Evolutionary conservation across 2,329 filamentous ascomycete species (phyloP).

Genomic region (Arthrinium phaeospermum): DNA sequence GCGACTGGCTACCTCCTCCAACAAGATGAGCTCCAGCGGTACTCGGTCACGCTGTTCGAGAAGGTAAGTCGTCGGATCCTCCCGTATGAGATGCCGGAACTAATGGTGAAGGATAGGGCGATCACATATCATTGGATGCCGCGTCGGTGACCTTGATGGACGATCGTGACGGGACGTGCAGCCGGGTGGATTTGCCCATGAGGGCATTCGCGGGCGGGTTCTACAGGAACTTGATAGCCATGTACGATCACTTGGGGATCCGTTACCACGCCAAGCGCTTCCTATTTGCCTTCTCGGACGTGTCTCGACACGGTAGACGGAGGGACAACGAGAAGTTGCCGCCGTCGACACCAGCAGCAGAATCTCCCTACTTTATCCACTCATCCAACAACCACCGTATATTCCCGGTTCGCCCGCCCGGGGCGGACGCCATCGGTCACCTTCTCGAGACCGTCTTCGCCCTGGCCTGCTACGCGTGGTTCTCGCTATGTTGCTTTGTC

Average conservation of each 20-base stretch:
- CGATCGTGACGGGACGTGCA: slow-evolving; percentile 31
- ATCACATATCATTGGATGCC: slow-evolving; percentile 43
- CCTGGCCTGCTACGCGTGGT: not conserved
- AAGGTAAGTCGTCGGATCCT: slow-evolving; percentile 13
- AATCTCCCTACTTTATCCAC: slow-evolving; percentile 54
- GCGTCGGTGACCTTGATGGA: slow-evolving; percentile 45
- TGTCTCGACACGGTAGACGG: slow-evolving; percentile 25
- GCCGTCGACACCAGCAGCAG: too few relatives aligned
- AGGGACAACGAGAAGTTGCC: not conserved
- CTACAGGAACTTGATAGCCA: slow-evolving; percentile 58
- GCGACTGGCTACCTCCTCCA: slow-evolving; percentile 21
- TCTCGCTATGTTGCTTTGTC: not conserved
- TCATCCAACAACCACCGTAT: slow-evolving; percentile 57
- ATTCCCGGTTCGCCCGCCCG: slow-evolving; percentile 49
- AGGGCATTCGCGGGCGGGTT: slow-evolving; percentile 48
- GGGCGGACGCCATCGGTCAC: slow-evolving; percentile 45
- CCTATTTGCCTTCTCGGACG: slow-evolving; percentile 56
- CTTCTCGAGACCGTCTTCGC: slow-evolving; percentile 30
- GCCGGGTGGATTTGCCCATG: slow-evolving; percentile 48
- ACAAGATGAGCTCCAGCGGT: slow-evolving; percentile 21
- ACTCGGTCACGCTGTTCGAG: slow-evolving; percentile 23
- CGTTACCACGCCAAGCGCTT: slow-evolving; percentile 56
- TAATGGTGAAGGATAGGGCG: slow-evolving; percentile 33
- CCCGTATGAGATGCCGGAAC: not conserved
- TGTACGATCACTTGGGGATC: slow-evolving; percentile 62